Evolutionary conservation across 768 basidiomycete species (phyloP), one percentile per base, ranked within the genome.

Genomic region (Leccinum imitatum): DNA sequence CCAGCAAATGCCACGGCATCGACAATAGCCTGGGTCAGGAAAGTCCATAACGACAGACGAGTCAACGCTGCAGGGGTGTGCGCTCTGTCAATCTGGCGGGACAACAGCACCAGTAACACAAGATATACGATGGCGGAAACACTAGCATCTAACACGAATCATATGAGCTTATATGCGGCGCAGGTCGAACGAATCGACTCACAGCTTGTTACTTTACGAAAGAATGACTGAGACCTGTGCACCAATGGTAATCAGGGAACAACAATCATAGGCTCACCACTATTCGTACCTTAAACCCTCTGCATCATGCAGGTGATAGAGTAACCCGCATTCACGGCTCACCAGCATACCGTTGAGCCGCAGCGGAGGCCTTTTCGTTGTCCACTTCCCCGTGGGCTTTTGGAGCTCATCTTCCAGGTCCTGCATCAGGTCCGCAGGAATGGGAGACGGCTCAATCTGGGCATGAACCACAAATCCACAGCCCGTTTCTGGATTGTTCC

Each of bases 1-100:
- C 89, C 90, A 19, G 91, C 90, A 70, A 96, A 95, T 0, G 90
- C 86, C 47, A 93, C 86, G 0, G 90, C 84, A 68, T 97, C 94
- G 19, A 91, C 82, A 1, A 87, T 82, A 6, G 88, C 83, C 72
- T 95, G 92, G 6, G 86, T 76, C 21, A 93, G 78, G 70, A 95
- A 93, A 1, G 87, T 84, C 88, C 91, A 94, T 7, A 89, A 78
- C 3, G 93, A 95, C 9, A 95, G 80, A 15, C 90, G 85, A 6
- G 89, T 84, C 15, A 95, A 79, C 6, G 87, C 86, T 2, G 90
- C 86, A 1, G 93, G 91, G 5, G 89, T 93, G 19, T 89, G 83
- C 62, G 89, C 90, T 31, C 76, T 79, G 59, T 87, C 83, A 63
- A 86, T 85, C 75, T 97, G 93, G 14, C 89, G 85, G 35, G 86